Percentiles rank a stretch among this genome's conserved stretches.
phyloP scores from a whole-genome alignment of 2,329 filamentous ascomycete species.

The Davidsoniella neocaledoniae region DNA sequence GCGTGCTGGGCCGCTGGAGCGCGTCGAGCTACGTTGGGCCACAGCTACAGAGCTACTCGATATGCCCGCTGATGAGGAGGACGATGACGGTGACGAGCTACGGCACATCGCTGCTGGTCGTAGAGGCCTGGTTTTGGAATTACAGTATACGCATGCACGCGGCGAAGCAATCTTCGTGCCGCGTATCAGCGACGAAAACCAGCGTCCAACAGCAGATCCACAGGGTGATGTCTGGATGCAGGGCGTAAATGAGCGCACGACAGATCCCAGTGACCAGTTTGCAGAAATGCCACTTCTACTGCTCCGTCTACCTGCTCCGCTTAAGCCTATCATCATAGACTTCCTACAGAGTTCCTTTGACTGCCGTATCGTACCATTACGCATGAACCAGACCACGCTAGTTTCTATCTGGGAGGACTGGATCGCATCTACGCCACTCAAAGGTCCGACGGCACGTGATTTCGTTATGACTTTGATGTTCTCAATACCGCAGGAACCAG shows the following conservation, averaged over 20 bases:
- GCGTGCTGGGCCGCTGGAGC: conserved; percentile 27
- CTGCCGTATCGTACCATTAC: conserved; percentile 34
- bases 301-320: conserved; percentile 35
- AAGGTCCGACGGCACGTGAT: conserved; percentile 26
- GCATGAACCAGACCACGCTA: conserved; percentile 33
- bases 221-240: neutral
- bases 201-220: neutral
- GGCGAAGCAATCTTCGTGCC: conserved; percentile 37
- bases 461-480: conserved; percentile 36
- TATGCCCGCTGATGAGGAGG: neutral
- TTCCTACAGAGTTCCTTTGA: conserved; percentile 39
- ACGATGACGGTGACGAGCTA: conserved; percentile 5
- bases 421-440: conserved; percentile 22
- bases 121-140: conserved; percentile 26
- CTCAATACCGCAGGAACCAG: conserved; percentile 20
- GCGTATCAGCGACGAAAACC: neutral
- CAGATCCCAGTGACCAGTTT: conserved; percentile 20
- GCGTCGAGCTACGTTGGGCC: conserved; percentile 30
- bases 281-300: conserved; percentile 34
- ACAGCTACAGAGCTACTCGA: conserved; percentile 17
- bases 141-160: conserved; percentile 35
- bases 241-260: neutral
- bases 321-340: conserved; percentile 31
- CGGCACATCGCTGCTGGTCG: conserved; percentile 1
- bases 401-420: conserved; percentile 34